Evolutionary conservation across 306 rosid genomes (phyloP).

Genomic region (Calophaca sinica): DNA sequence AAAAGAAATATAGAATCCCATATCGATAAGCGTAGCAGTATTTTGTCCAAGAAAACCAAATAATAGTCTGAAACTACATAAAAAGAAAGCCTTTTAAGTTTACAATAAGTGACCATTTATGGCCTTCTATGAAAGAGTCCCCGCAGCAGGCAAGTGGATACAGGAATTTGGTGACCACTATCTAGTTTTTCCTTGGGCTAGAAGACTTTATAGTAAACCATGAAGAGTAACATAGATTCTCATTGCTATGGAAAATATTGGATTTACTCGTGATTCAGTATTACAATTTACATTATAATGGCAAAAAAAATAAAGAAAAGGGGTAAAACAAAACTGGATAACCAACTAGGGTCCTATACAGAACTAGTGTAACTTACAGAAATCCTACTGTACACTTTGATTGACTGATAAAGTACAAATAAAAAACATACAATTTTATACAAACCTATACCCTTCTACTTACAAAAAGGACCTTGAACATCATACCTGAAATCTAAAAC

Average conservation of each 20-base stretch:
- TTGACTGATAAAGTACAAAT: slow-evolving; percentile 29
- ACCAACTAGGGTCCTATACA: slow-evolving; percentile 15
- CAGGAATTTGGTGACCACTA: not conserved
- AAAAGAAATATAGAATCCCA: too few relatives aligned
- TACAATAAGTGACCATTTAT: not conserved
- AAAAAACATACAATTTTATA: slow-evolving; percentile 12
- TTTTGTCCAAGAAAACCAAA: too few relatives aligned
- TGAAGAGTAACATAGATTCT: slow-evolving; percentile 20
- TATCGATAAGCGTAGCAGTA: too few relatives aligned
- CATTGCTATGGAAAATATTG: slow-evolving; percentile 18
- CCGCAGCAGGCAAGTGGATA: not conserved
- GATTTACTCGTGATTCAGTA: not conserved
- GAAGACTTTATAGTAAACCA: not conserved
- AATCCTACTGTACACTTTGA: slow-evolving; percentile 41
- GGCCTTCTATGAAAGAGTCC: not conserved
- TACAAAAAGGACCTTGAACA: slow-evolving; percentile 35
- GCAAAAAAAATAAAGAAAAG: not conserved
- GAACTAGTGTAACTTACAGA: slow-evolving; percentile 26
- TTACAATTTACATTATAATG: slow-evolving; percentile 35
- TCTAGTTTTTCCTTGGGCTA: not conserved
- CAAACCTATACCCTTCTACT: slow-evolving; percentile 37
- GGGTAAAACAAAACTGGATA: slow-evolving; percentile 26
- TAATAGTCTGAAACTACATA: too few relatives aligned
- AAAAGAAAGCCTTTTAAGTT: not conserved
- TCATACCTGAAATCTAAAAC: slow-evolving; percentile 28